These are phyloP conservation scores for Rhamnella rubrinervis DNA, from an alignment of 331 rosid species.

Conservation along the genomic window DNA sequence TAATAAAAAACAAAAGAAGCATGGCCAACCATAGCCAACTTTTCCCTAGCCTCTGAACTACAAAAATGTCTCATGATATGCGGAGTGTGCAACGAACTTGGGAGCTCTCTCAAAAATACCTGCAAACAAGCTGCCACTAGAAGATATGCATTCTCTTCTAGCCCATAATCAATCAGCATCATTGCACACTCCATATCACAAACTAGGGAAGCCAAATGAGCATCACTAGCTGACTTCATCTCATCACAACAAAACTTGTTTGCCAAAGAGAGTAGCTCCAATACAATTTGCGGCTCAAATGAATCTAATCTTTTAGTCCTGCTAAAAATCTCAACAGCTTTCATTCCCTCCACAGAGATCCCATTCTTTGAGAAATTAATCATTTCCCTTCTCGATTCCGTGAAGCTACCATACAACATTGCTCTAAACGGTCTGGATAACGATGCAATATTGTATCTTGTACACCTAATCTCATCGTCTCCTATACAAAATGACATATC, in stretches of 20 bases:
- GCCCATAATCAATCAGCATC: slow-evolving; percentile 68
- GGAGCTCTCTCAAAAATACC: slow-evolving; percentile 78
- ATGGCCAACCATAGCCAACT: slow-evolving; percentile 58
- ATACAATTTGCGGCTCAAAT: slow-evolving; percentile 41
- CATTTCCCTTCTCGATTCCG: slow-evolving; percentile 62
- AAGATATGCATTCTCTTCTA: slow-evolving; percentile 72
- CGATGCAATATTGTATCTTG: slow-evolving; percentile 56
- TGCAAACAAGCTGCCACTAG: slow-evolving; percentile 89
- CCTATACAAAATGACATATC: slow-evolving; percentile 73
- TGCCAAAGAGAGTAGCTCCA: slow-evolving; percentile 65
- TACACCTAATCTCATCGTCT: slow-evolving; percentile 65
- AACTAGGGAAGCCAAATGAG: slow-evolving; percentile 60
- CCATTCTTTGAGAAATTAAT: slow-evolving; percentile 66
- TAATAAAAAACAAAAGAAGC: slow-evolving; percentile 68
- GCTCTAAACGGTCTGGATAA: slow-evolving; percentile 64
- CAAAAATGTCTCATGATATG: slow-evolving; percentile 55
- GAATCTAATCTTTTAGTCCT: slow-evolving; percentile 53
- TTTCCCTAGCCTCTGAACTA: slow-evolving; percentile 63
- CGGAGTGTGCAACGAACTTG: slow-evolving; percentile 45
- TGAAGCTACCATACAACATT: slow-evolving; percentile 79
- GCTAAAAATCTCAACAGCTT: slow-evolving; percentile 65
- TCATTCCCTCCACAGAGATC: slow-evolving; percentile 62
- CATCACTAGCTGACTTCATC: slow-evolving; percentile 77
- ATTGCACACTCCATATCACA: slow-evolving; percentile 58
- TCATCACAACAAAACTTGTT: slow-evolving; percentile 80